Percentiles rank a stretch among this genome's conserved stretches.
Conservation (phyloP, 495 filamentous ascomycete species). For the Lichina pygmaea region DNA sequence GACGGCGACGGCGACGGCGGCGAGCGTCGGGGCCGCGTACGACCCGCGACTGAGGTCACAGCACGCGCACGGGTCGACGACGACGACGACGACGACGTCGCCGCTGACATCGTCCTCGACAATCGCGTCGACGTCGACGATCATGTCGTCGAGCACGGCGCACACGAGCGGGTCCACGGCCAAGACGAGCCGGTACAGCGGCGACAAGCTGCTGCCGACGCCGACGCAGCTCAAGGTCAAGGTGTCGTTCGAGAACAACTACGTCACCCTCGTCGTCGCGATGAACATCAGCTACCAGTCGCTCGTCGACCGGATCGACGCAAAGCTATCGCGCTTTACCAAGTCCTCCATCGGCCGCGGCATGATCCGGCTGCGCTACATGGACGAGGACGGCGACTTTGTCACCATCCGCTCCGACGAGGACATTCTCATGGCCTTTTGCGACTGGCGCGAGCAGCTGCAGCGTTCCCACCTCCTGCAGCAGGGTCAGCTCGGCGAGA, state of each 20-base stretch:
- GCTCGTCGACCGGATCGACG: slow-evolving; percentile 87
- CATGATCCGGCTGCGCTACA: slow-evolving; percentile 59
- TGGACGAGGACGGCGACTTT: slow-evolving; percentile 78
- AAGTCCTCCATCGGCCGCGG: slow-evolving; percentile 52
- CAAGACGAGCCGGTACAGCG: neutral
- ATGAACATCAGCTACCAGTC: slow-evolving; percentile 84
- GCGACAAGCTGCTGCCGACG: slow-evolving; percentile 1
- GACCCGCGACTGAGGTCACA: neutral
- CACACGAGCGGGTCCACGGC: neutral
- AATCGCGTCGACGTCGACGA: neutral
- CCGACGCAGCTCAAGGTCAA: slow-evolving; percentile 72
- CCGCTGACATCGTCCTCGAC: neutral
- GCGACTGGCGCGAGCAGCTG: slow-evolving; percentile 56
- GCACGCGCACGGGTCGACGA: slow-evolving; percentile 2
- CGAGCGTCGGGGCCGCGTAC: no score
- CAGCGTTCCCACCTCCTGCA: neutral
- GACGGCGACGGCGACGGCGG: neutral
- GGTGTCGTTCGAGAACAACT: slow-evolving; percentile 60
- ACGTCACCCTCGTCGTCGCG: slow-evolving; percentile 75
- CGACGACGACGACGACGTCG: slow-evolving; percentile 2
- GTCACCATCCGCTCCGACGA: slow-evolving; percentile 86
- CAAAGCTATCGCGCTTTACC: slow-evolving; percentile 65
- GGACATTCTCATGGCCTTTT: slow-evolving; percentile 79
- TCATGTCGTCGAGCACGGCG: neutral
- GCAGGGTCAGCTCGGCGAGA: slow-evolving; percentile 1